Evolutionary conservation across 257 asterid species (phyloP).

Genomic region (Linaria vulgaris): DNA sequence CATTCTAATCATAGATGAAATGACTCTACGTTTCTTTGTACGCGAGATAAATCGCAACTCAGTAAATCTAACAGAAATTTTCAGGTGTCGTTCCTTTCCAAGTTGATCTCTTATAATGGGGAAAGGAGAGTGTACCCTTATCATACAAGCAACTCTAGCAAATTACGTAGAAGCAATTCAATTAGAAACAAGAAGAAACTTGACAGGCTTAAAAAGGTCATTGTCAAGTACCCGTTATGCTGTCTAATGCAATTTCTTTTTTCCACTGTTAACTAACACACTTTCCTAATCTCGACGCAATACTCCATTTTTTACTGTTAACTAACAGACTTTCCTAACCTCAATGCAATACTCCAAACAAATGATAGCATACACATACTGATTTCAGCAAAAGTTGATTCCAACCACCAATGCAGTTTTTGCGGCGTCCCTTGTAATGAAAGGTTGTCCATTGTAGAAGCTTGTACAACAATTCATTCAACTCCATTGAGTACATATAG

Average conservation of each 20-base stretch:
- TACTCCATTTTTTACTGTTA: background rate
- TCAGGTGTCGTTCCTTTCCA: background rate
- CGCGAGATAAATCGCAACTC: slow-evolving; percentile 16
- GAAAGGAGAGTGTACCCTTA: slow-evolving; percentile 5
- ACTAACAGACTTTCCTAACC: background rate
- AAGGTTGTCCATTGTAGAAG: slow-evolving; percentile 16
- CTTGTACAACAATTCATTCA: slow-evolving; percentile 19
- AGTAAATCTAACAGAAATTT: background rate
- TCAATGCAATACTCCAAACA: background rate
- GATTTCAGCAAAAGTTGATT: slow-evolving; percentile 21
- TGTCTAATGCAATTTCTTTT: too few species aligned
- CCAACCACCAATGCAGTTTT: slow-evolving; percentile 26
- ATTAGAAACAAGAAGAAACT: background rate
- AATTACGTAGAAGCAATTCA: slow-evolving; percentile 22
- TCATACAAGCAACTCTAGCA: slow-evolving; percentile 13
- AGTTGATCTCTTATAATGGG: too few species aligned
- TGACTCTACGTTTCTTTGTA: slow-evolving; percentile 12
- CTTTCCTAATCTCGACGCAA: background rate
- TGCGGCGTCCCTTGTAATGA: slow-evolving; percentile 26
- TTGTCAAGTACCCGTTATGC: too few species aligned
- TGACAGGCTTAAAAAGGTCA: background rate
- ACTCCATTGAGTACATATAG: slow-evolving; percentile 16
- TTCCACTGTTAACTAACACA: background rate
- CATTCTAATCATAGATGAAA: background rate
- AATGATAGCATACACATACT: background rate